A percentile compares a stretch with the other conserved stretches of the same genome.
Evolutionary conservation across 2,329 filamentous ascomycete species (phyloP).

Genomic region (Pseudopyricularia cyperi): DNA sequence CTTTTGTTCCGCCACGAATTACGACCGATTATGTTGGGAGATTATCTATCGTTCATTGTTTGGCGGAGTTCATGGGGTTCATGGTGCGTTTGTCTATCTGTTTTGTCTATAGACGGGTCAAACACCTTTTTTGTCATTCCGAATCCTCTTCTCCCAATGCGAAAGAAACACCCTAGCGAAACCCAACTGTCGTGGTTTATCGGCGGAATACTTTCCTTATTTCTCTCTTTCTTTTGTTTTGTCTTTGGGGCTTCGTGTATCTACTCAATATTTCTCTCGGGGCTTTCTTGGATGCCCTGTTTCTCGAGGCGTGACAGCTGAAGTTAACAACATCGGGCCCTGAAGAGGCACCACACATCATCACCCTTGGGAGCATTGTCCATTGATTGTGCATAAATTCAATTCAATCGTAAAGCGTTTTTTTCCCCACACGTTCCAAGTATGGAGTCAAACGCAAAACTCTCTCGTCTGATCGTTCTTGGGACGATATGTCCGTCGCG

Average conservation of each 20-base stretch:
- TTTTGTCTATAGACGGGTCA: not conserved
- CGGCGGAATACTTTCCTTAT: not conserved
- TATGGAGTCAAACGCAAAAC: too few species aligned
- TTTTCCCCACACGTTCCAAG: too few species aligned
- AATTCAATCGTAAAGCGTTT: too few species aligned
- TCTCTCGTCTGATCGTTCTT: not conserved
- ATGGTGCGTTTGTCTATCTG: not conserved
- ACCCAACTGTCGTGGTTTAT: not conserved
- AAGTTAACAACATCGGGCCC: not conserved
- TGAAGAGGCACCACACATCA: too few species aligned
- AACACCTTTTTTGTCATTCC: not conserved
- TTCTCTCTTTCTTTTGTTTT: not conserved
- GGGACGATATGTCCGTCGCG: not conserved
- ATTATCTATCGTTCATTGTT: not conserved
- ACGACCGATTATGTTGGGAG: constrained; percentile 1
- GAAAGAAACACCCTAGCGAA: not conserved
- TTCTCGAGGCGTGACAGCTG: not conserved
- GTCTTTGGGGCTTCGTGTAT: not conserved
- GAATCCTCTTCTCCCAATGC: not conserved
- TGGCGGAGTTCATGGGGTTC: not conserved
- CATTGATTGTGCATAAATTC: too few species aligned
- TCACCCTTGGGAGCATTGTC: too few species aligned
- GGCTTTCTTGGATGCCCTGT: not conserved
- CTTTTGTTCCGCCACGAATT: not conserved
- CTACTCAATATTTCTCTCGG: not conserved